A percentile compares a stretch with the other conserved stretches of the same genome.
These are phyloP conservation scores for Cymodocea nodosa DNA, from an alignment of 116 monocot species.

Conservation along the genomic window DNA sequence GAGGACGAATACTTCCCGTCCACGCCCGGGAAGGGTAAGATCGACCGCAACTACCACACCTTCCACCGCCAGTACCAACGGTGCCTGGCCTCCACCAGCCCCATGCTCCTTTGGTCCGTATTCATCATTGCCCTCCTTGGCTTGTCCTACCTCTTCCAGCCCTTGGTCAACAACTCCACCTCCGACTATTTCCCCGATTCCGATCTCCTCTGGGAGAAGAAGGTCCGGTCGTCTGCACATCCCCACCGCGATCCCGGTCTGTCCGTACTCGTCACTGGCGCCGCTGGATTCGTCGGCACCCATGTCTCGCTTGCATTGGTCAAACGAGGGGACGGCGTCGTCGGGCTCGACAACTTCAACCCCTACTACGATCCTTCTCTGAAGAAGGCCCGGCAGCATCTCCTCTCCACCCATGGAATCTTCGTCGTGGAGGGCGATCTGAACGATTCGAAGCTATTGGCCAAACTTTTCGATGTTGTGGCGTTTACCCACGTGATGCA, in stretches of 20 bases:
- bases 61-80: slow-evolving; percentile 49
- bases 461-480: slow-evolving; percentile 49
- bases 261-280: slow-evolving; percentile 43
- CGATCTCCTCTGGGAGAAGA: slow-evolving; percentile 47
- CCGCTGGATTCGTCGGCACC: slow-evolving; percentile 42
- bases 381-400: slow-evolving; percentile 31
- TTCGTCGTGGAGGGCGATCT: slow-evolving; percentile 51
- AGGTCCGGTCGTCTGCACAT: slow-evolving; percentile 39
- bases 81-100: slow-evolving; percentile 71
- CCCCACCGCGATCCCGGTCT: slow-evolving; percentile 17
- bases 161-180: slow-evolving; percentile 39
- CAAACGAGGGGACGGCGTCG: slow-evolving; percentile 42
- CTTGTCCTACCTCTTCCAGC: slow-evolving; percentile 62
- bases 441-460: slow-evolving; percentile 33
- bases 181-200: slow-evolving; percentile 39
- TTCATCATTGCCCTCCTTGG: slow-evolving; percentile 61
- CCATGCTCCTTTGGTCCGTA: slow-evolving; percentile 79
- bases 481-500: slow-evolving; percentile 66
- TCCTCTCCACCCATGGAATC: slow-evolving; percentile 24
- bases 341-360: slow-evolving; percentile 50
- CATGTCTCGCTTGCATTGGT: slow-evolving; percentile 35
- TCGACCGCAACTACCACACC: slow-evolving; percentile 30
- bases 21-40: slow-evolving; percentile 89
- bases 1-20: slow-evolving; percentile 69
- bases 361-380: slow-evolving; percentile 42